Percentiles rank a stretch among this genome's conserved stretches.
These are phyloP conservation scores for Diutina neorugosa DNA, from an alignment of 1,139 yeast genomes.

Conservation along the genomic window DNA sequence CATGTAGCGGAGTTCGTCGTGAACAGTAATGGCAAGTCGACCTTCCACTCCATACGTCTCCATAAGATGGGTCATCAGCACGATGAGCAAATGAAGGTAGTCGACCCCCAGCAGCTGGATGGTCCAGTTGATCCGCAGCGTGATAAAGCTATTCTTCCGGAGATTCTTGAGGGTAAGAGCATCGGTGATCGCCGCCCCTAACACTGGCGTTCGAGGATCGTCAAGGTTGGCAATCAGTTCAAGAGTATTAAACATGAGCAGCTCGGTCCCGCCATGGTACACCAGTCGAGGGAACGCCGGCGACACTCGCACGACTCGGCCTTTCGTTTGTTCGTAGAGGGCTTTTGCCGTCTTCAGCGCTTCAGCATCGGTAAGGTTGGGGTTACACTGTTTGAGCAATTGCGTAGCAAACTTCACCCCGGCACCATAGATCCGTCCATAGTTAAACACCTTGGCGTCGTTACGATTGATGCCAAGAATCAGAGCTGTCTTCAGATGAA, in stretches of 20 bases:
- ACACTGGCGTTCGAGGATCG: conserved; percentile 80
- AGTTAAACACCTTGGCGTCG: conserved; percentile 91
- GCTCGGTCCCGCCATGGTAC: conserved; percentile 93
- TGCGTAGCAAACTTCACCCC: conserved; percentile 85
- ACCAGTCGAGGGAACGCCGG: conserved; percentile 21
- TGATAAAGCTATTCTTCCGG: conserved; percentile 55
- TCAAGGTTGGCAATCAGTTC: conserved; percentile 80
- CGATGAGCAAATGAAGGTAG: conserved; percentile 71
- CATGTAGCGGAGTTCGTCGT: conserved; percentile 84
- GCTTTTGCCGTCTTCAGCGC: conserved; percentile 58
- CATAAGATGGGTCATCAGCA: conserved; percentile 79
- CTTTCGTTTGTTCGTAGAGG: conserved; percentile 77
- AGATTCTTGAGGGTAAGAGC: conserved; percentile 64
- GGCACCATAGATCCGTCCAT: conserved; percentile 96
- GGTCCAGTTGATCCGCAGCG: conserved; percentile 94
- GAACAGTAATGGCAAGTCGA: conserved; percentile 77
- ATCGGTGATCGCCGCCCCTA: conserved; percentile 88
- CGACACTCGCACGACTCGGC: conserved; percentile 25
- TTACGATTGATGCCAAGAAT: conserved; percentile 82
- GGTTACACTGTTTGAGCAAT: conserved; percentile 71
- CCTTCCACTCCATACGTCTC: conserved; percentile 61
- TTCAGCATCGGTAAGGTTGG: conserved; percentile 50
- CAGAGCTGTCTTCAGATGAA: conserved; percentile 88
- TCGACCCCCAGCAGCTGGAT: conserved; percentile 98
- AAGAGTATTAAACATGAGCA: conserved; percentile 77